Conservation (phyloP, 1,284 basidiomycete genomes). For the Trichosporon sp. region DNA sequence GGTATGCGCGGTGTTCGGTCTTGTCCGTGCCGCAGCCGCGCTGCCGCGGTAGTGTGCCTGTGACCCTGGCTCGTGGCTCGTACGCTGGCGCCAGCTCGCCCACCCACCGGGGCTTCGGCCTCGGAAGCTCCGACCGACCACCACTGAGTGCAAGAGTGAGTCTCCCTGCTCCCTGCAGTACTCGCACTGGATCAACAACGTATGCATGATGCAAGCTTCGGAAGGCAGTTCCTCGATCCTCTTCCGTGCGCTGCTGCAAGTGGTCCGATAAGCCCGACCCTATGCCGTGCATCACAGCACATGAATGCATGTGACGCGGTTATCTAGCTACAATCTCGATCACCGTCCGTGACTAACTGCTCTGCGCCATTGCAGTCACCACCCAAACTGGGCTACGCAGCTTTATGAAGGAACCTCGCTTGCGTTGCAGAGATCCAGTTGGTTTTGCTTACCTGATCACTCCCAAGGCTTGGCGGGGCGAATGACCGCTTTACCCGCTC, state of each 20-base stretch:
- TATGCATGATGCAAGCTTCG: neutral
- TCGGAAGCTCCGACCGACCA: conserved; percentile 2
- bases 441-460: too few species aligned
- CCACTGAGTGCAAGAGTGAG: too few species aligned
- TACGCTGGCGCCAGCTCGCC: too few species aligned
- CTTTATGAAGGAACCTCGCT: too few species aligned
- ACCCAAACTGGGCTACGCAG: neutral
- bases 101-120: neutral
- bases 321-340: neutral
- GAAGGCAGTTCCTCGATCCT: neutral
- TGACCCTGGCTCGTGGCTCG: too few species aligned
- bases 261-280: neutral
- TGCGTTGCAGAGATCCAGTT: too few species aligned
- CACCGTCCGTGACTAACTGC: neutral
- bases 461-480: neutral
- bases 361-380: neutral
- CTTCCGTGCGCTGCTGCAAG: neutral
- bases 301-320: neutral
- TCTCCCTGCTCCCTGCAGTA: too few species aligned
- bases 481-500: neutral
- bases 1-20: neutral
- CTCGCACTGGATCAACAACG: neutral
- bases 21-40: neutral
- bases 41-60: too few species aligned
- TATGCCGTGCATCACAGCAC: neutral